Base-by-base conservation (phyloP, 148 eudicot genomes). In the Diospyros kaki region DNA sequence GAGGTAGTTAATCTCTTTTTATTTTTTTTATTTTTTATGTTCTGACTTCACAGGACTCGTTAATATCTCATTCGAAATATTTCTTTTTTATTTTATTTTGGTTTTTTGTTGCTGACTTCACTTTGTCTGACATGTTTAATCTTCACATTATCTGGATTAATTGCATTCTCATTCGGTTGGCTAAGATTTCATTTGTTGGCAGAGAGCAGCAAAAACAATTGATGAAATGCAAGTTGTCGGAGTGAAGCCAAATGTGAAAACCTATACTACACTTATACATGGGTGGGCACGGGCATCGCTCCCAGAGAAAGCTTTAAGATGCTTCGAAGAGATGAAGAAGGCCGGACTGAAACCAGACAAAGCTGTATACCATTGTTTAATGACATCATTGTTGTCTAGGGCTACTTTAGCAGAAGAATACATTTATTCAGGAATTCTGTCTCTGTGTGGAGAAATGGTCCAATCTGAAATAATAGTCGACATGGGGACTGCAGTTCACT, bases 401-500 rank as follows among this genome's bases (percentile, higher is more conserved):
- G 99, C 98, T 43, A 88, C 91, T 8, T 78, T 93, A n/a, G 97
- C 99, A 17, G 98, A 93, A 81, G 96, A 89, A 38, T 93, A 89
- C 81, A 69, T 91, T 8, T 85, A 88, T 78, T 77, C 83, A 2
- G 93, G 93, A 48, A 95, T 95, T 75, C 80, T 88, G 41, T 79
- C 68, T 10, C 64, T 95, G 2, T 90, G 94, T 60, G 83, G 77
- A 76, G 99, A 95, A 68, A 95, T 95, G 99, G 74, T 81, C 11
- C 90, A 88, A 46, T 83, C 81, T 9, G 97, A 87, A 4, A 66
- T 93, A 51, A 89, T 88, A 1, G 93, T 95, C 42, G 99, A 95
- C 75, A 95, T 95, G 99, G 97, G 91, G 9, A 95, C 99, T 14
- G 99, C 99, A 17, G 97, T 93, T 81, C 93, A 90, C 77, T 95